Base-by-base conservation (phyloP, 345 rosid genomes). In the Rhizophora mangle region DNA sequence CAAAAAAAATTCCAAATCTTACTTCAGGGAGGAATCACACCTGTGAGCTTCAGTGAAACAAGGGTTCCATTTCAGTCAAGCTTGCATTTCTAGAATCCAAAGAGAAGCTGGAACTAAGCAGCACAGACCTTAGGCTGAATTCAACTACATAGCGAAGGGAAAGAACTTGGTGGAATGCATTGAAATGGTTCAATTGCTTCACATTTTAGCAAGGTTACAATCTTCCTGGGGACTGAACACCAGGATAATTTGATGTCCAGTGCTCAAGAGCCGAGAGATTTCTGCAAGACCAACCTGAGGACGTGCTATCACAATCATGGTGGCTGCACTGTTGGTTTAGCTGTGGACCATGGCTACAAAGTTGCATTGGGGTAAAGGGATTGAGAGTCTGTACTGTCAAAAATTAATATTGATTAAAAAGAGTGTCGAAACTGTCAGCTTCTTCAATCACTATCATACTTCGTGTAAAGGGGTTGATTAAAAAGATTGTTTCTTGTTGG, bases 381-480 rank as follows among this genome's bases (percentile, higher is more conserved):
- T 67, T 56, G 70, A 56, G 13, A 24, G 70, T n/a, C n/a, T n/a
- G n/a, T n/a, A n/a, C n/a, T n/a, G n/a, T n/a, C n/a, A n/a, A n/a
- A n/a, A n/a, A n/a, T n/a, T n/a, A n/a, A n/a, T n/a, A n/a, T n/a
- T n/a, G n/a, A n/a, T n/a, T n/a, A n/a, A n/a, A n/a, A n/a, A 86
- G 75, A 76, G 88, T 65, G 60, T 87, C 88, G 27, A 80, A 64
- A n/a, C 63, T 71, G 0, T 78, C 74, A 21, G 82, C 46, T 6
- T 83, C 87, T 20, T 86, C 86, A 13, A 90, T 84, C 36, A 93
- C 85, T 21, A 86, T 82, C 92, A 85, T 81, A 37, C 85, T 83
- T 69, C 85, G 88, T 3, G 89, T 85, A 46, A 86, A 85, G 34
- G 96, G 96, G 71, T 87, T 89, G 47, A 90, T 34, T 34, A 34